Evolutionary conservation across 2,329 filamentous ascomycete species (phyloP), one percentile per base, ranked within the genome.

Genomic region (Didymella sp.): DNA sequence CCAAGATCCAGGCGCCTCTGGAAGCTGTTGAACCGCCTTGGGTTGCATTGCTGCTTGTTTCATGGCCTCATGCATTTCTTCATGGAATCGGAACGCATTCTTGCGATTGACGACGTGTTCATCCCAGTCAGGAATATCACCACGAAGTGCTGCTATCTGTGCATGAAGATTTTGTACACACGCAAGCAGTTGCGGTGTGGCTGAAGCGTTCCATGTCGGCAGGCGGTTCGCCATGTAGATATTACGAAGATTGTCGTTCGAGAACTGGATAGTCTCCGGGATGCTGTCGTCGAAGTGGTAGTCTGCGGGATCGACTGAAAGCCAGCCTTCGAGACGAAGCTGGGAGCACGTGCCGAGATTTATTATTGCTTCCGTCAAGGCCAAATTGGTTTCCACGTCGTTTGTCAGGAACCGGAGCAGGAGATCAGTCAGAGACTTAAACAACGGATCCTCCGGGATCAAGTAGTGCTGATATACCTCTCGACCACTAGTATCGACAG

Each of bases 241-340:
- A n/a, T 69, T 63, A 17, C 65, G 67, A 22, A 75, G 56, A 33
- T 61, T 64, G 2, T 76, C 73, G 28, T 70, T 72, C 0, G 65
- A 61, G 52, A 70, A 69, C 2, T 63, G 45, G 13, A 67, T 62
- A 17, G 66, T 53, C 38, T 71, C 72, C 15, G 46, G 52, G 9
- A 62, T 64, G 12, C 56, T 53, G 13, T 68, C 63, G 35, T 67
- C 59, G 55, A 77, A 78, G 22, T 73, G 65, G 54, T 79, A 79
- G 28, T 75, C 68, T 7, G 71, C 81, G 4, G 90, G 89, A 50
- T 89, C 86, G 15, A 91, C 87, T 6, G 94, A 80, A 27, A 98
- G 80, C 94, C 95, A 99, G n/a, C 90, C 90, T 70, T 97, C 92
- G 12, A 97, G 82, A 19, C 88, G 87, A 70, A 96, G 89, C 61